Evolutionary conservation across 306 rosid genomes (phyloP).

Genomic region (Oxytropis ochrocephala): DNA sequence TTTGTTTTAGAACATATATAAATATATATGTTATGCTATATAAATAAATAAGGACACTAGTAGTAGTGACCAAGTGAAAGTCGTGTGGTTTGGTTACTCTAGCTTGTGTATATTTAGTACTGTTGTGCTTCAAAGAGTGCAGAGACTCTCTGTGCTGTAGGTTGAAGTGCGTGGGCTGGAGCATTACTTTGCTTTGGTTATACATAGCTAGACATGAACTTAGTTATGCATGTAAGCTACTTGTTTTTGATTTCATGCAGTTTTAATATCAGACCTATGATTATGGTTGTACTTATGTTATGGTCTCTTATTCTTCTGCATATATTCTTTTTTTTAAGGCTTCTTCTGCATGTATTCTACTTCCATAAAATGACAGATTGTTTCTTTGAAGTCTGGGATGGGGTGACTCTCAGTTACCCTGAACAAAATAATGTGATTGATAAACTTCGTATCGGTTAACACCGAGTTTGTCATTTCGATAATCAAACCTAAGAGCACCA

Average conservation of each 20-base stretch:
- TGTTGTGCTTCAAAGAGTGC: neutral
- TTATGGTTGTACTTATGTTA: neutral
- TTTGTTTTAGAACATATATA: neutral
- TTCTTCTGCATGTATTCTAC: neutral
- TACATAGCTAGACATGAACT: slow-evolving; percentile 21
- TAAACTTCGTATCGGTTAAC: too few relatives aligned
- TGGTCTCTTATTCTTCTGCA: too few relatives aligned
- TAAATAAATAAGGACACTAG: slow-evolving; percentile 17
- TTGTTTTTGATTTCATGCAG: slow-evolving; percentile 10
- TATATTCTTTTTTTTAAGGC: neutral
- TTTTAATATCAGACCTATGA: slow-evolving; percentile 15
- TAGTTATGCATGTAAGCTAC: slow-evolving; percentile 9
- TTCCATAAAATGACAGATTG: neutral
- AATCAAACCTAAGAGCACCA: too few relatives aligned
- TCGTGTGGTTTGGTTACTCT: slow-evolving; percentile 17
- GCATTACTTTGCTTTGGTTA: neutral
- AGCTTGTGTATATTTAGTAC: slow-evolving; percentile 8
- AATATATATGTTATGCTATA: neutral
- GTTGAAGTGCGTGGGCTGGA: slow-evolving; percentile 1
- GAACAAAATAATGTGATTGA: too few relatives aligned
- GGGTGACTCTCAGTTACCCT: neutral
- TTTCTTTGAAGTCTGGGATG: neutral
- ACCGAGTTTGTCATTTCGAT: too few relatives aligned
- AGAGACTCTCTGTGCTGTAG: neutral
- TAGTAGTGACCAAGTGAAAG: neutral